phyloP scores from a whole-genome alignment of 441 rosid genomes.

The Populus hybrid region DNA sequence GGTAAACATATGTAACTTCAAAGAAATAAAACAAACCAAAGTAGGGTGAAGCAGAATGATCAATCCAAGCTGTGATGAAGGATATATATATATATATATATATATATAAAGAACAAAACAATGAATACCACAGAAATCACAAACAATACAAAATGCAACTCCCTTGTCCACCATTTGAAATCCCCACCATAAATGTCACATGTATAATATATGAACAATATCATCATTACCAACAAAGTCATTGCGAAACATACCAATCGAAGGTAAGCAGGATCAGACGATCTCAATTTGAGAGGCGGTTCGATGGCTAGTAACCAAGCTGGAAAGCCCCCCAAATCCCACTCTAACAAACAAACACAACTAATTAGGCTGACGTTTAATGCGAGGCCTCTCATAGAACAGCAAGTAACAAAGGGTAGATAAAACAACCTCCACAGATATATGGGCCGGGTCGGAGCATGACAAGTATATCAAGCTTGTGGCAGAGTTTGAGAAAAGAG shows the following conservation, averaged over 20 bases:
- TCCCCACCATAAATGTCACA: neutral
- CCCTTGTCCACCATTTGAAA: neutral
- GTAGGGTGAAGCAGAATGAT: neutral
- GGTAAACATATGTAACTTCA: neutral
- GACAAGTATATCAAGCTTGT: constrained; percentile 73
- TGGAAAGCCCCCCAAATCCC: constrained; percentile 98
- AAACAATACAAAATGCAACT: neutral
- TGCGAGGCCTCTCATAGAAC: neutral
- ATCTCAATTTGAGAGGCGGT: constrained; percentile 68
- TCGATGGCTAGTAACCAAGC: constrained; percentile 79
- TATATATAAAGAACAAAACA: no score
- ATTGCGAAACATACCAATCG: constrained; percentile 44
- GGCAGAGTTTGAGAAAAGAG: constrained; percentile 81
- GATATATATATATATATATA: no score
- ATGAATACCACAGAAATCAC: neutral
- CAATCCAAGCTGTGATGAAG: neutral
- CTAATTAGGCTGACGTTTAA: neutral
- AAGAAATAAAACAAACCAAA: neutral
- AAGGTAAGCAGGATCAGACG: constrained; percentile 76
- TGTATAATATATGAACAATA: neutral
- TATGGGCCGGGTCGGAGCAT: constrained; percentile 97
- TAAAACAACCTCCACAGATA: constrained; percentile 76
- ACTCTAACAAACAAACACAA: constrained; percentile 51
- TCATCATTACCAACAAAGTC: constrained; percentile 1
- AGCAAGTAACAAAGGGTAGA: neutral